Evolutionary conservation across 768 basidiomycete genomes (phyloP).

Genomic region (Tricholoma sp.): DNA sequence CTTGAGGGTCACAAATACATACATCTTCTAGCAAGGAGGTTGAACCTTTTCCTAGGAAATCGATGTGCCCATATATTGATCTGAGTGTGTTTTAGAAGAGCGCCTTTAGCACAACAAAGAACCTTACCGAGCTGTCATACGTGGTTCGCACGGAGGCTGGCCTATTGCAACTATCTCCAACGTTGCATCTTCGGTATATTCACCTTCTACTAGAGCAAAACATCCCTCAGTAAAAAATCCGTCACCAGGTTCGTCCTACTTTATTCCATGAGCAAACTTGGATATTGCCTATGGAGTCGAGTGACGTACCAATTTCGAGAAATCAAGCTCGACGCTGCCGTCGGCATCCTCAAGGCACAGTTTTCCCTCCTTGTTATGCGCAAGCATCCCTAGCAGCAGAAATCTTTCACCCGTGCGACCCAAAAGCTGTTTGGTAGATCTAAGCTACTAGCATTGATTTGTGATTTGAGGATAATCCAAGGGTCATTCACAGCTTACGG

Average conservation of each 20-base stretch:
- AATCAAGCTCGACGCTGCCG: slow-evolving; percentile 83
- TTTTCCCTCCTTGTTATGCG: slow-evolving; percentile 85
- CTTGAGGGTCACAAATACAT: slow-evolving; percentile 19
- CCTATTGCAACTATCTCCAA: slow-evolving; percentile 91
- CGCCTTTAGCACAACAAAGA: neutral
- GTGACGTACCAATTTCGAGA: slow-evolving; percentile 70
- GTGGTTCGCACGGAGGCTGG: slow-evolving; percentile 92
- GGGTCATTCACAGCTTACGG: slow-evolving; percentile 42
- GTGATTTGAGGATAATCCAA: neutral
- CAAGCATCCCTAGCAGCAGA: slow-evolving; percentile 88
- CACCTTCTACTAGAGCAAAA: slow-evolving; percentile 92
- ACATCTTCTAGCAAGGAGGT: slow-evolving; percentile 91
- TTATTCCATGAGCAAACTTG: slow-evolving; percentile 12
- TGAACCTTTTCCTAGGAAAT: slow-evolving; percentile 93
- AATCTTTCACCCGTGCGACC: slow-evolving; percentile 89
- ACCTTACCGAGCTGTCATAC: slow-evolving; percentile 73
- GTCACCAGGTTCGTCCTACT: slow-evolving; percentile 83
- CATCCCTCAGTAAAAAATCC: slow-evolving; percentile 96
- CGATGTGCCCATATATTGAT: slow-evolving; percentile 93
- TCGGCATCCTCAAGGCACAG: slow-evolving; percentile 92
- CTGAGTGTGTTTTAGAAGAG: slow-evolving; percentile 33
- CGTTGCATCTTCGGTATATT: slow-evolving; percentile 89
- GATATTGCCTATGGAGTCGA: neutral
- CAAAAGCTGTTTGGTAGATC: slow-evolving; percentile 92
- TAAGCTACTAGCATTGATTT: slow-evolving; percentile 48